Base-by-base conservation (phyloP, 1,284 basidiomycete genomes). In the Leccinum cinnamomeum region DNA sequence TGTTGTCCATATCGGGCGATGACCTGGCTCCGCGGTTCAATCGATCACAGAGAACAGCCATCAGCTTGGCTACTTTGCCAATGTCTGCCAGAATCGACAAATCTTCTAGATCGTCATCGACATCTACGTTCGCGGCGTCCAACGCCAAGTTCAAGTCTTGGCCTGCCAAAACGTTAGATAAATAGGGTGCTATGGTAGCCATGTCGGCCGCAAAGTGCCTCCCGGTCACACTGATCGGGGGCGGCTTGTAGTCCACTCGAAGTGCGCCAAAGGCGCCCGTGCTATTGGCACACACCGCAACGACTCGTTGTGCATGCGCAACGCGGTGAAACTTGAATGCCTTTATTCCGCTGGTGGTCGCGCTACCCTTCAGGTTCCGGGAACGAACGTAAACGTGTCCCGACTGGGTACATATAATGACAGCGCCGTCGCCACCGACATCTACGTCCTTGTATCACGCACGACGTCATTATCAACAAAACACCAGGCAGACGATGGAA, bases 381-480 rank as follows among this genome's bases (percentile, higher is more conserved):
- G 88, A 84, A 28, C 94, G 88, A 23, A 96, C 84, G 70, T 93
- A 98, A 33, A 98, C 95, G 69, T 98, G 95, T 0, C 97, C 97
- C 1, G 95, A 95, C 67, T 91, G 88, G 0, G 97, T 98, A 77
- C 94, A 97, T 50, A 98, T 84, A 69, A 98, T 90, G 69, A 98
- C 85, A 7, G 91, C 87, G 2, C 95, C 94, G 67, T 98, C 95
- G 1, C 87, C 80, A 14, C 95, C 94, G 20, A 98, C 82, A 0
- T 94, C 95, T 7, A 97, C 90, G 72, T 98, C 96, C 83, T 90
- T 72, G 16, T 71, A 55, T 30, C 35, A 35, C 39, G 53, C 61
- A 62, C 28, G 41, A 39, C 65, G 37, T 53, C 8, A 28, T 63
- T 18, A 23, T 39, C 8, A 53, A 61, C 3, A 41, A 39, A 48